Evolutionary conservation across 305 asterid genomes (phyloP).

Genomic region (Euphrasia arctica): DNA sequence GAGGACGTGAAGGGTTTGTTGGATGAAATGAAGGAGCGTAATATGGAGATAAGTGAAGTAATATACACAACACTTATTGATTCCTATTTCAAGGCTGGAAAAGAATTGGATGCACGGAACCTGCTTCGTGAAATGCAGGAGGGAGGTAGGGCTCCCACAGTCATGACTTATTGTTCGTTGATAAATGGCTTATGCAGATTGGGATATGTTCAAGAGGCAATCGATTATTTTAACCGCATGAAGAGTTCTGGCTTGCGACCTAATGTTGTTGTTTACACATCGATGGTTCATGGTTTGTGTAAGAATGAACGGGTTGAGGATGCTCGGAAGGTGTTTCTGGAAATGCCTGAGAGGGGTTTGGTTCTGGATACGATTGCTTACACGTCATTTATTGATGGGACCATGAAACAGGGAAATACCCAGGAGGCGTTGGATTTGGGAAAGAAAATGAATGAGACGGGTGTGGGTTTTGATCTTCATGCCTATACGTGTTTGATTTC

Average conservation of each 20-base stretch:
- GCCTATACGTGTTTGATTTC: constrained; percentile 71
- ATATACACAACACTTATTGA: constrained; percentile 68
- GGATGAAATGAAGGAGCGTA: constrained; percentile 63
- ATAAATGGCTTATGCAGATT: constrained; percentile 71
- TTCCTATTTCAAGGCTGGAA: constrained; percentile 75
- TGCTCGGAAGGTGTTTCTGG: constrained; percentile 58
- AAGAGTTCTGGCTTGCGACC: constrained; percentile 54
- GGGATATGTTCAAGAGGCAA: constrained; percentile 72
- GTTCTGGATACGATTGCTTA: constrained; percentile 63
- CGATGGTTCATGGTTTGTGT: constrained; percentile 74
- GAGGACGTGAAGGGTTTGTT: constrained; percentile 58
- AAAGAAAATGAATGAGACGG: constrained; percentile 55
- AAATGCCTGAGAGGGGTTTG: constrained; percentile 63
- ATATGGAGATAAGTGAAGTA: constrained; percentile 53
- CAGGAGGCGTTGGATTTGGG: constrained; percentile 66
- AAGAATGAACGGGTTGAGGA: constrained; percentile 48
- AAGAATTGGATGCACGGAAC: constrained; percentile 55
- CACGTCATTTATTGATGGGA: constrained; percentile 70
- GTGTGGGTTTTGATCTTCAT: constrained; percentile 71
- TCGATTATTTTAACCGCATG: constrained; percentile 48
- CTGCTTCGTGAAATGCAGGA: constrained; percentile 69
- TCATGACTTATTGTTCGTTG: constrained; percentile 57
- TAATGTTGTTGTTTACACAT: constrained; percentile 64
- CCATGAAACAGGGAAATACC: constrained; percentile 58
- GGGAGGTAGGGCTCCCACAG: constrained; percentile 52